Conservation (phyloP, 331 rosid species). For the Pyracantha coccinea region DNA sequence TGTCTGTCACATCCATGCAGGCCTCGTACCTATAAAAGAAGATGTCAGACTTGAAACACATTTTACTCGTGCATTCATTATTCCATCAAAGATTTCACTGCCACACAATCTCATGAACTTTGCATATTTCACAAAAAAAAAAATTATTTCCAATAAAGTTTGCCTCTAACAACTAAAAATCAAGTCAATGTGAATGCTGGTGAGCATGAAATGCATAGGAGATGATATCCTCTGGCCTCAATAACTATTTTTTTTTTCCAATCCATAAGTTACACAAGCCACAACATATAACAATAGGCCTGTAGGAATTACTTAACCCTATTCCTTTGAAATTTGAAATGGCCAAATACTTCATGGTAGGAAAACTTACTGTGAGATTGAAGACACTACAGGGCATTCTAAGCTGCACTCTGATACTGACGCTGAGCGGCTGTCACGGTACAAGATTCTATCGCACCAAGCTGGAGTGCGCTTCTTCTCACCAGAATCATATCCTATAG, state of each 20-base stretch:
- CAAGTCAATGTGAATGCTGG: background rate
- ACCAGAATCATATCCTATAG: constrained; percentile 91
- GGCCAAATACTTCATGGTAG: constrained; percentile 10
- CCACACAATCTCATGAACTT: background rate
- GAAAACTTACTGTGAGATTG: constrained; percentile 58
- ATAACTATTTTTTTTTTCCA: background rate
- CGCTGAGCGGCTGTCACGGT: constrained; percentile 76
- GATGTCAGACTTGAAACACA: constrained; percentile 4
- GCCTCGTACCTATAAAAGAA: constrained; percentile 70
- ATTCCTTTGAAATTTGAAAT: constrained; percentile 11
- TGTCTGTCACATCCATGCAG: constrained; percentile 96
- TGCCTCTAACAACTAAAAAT: background rate
- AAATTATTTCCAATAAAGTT: background rate
- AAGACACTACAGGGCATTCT: constrained; percentile 69
- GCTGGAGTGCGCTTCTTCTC: constrained; percentile 99
- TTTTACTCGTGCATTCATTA: background rate
- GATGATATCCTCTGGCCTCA: background rate
- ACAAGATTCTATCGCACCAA: constrained; percentile 96
- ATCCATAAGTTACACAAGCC: constrained; percentile 5
- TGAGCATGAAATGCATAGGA: constrained; percentile 11
- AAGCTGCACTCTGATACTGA: constrained; percentile 61
- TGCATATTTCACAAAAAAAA: background rate
- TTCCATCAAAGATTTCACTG: background rate
- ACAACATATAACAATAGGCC: background rate
- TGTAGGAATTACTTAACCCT: constrained; percentile 1